These are phyloP conservation scores for Lentinus tigrinus DNA, from an alignment of 768 basidiomycete species.

Conservation along the genomic window DNA sequence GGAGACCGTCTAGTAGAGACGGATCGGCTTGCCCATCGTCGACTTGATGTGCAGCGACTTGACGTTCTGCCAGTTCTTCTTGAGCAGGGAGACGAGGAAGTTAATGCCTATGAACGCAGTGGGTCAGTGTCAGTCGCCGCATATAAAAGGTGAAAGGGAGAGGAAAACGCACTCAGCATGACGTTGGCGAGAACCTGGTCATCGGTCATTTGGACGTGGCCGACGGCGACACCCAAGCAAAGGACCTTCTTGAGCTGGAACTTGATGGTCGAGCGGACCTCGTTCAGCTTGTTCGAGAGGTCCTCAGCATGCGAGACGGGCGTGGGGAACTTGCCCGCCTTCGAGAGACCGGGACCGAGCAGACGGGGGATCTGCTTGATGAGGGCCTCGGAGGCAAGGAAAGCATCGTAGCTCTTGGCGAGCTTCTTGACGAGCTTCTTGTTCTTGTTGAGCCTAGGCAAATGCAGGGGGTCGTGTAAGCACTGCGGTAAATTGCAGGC, in stretches of 20 bases:
- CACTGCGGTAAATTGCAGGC: neutral
- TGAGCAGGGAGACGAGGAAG: slow-evolving; percentile 98
- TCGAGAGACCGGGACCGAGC: slow-evolving; percentile 98
- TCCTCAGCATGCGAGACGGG: slow-evolving; percentile 93
- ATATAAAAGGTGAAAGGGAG: neutral
- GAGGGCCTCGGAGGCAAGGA: slow-evolving; percentile 93
- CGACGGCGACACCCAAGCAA: slow-evolving; percentile 98
- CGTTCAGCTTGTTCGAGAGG: slow-evolving; percentile 82
- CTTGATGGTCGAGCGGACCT: slow-evolving; percentile 99
- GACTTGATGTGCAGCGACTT: slow-evolving; percentile 98
- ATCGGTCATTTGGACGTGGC: slow-evolving; percentile 95
- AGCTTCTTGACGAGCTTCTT: slow-evolving; percentile 99
- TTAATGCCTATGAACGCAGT: slow-evolving; percentile 75
- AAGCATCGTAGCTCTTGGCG: slow-evolving; percentile 99
- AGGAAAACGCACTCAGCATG: slow-evolving; percentile 77
- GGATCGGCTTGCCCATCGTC: slow-evolving; percentile 98
- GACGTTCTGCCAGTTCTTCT: slow-evolving; percentile 99
- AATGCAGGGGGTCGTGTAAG: neutral
- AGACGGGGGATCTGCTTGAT: slow-evolving; percentile 99
- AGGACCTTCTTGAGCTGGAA: slow-evolving; percentile 99
- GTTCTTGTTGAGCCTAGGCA: slow-evolving; percentile 93
- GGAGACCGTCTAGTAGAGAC: slow-evolving; percentile 68
- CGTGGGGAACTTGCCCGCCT: slow-evolving; percentile 99
- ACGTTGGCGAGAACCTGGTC: slow-evolving; percentile 97
- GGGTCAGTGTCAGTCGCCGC: slow-evolving; percentile 7